These are phyloP conservation scores for Naganishia randhawae DNA, from an alignment of 768 basidiomycete species.

Conservation along the genomic window DNA sequence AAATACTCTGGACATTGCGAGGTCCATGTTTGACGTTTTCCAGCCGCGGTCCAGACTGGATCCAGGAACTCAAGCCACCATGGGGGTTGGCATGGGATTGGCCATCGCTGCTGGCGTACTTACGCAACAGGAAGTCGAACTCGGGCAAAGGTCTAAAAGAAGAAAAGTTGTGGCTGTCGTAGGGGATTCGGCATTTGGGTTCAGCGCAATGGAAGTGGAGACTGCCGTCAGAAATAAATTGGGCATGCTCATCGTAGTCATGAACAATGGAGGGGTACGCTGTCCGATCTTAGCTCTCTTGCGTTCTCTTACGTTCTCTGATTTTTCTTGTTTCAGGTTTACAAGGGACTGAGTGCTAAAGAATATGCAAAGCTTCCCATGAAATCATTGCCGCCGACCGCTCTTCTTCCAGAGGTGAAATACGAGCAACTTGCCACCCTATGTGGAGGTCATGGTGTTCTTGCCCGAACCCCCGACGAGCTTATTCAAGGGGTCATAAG, in stretches of 20 bases:
- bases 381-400: slow-evolving; percentile 32
- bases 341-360: slow-evolving; percentile 30
- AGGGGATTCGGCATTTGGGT: slow-evolving; percentile 37
- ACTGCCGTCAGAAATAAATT: slow-evolving; percentile 34
- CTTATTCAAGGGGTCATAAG: slow-evolving; percentile 27
- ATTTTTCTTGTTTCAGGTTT: slow-evolving; percentile 28
- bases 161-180: slow-evolving; percentile 34
- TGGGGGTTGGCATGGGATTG: slow-evolving; percentile 37
- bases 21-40: slow-evolving; percentile 34
- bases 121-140: slow-evolving; percentile 20
- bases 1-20: slow-evolving; percentile 35
- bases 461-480: slow-evolving; percentile 31
- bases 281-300: background rate
- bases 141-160: background rate
- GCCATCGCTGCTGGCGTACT: slow-evolving; percentile 31
- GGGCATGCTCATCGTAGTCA: slow-evolving; percentile 35
- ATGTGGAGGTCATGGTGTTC: slow-evolving; percentile 30
- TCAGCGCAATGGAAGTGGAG: slow-evolving; percentile 36
- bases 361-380: slow-evolving; percentile 27
- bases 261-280: slow-evolving; percentile 37
- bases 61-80: slow-evolving; percentile 34
- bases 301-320: background rate
- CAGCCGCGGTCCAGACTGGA: slow-evolving; percentile 32
- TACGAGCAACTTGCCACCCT: slow-evolving; percentile 32
- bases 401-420: slow-evolving; percentile 33